phyloP scores from a whole-genome alignment of 2,329 filamentous ascomycete genomes.

The Drechslera avenae region DNA sequence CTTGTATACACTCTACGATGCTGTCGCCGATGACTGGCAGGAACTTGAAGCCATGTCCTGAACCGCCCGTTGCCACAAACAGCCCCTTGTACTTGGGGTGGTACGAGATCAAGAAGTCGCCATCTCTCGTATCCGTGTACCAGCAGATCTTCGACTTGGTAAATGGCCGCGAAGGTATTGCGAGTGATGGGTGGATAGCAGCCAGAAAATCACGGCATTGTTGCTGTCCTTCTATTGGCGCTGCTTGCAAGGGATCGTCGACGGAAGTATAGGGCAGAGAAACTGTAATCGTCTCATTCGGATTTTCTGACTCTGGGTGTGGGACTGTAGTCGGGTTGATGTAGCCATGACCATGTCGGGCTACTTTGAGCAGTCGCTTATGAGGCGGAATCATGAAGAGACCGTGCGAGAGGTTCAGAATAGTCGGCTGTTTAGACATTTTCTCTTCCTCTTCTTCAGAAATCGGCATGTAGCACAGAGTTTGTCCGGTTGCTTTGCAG shows the following conservation, averaged over 20 bases:
- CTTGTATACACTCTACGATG: slow-evolving; percentile 58
- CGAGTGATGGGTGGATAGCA: slow-evolving; percentile 36
- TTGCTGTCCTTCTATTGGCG: slow-evolving; percentile 42
- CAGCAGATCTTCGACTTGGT: slow-evolving; percentile 58
- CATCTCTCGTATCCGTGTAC: slow-evolving; percentile 63
- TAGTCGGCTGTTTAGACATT: slow-evolving; percentile 70
- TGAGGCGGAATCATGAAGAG: slow-evolving; percentile 76
- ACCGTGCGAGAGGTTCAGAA: slow-evolving; percentile 72
- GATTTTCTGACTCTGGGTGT: slow-evolving; percentile 51
- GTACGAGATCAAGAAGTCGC: slow-evolving; percentile 61
- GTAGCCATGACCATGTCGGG: slow-evolving; percentile 58
- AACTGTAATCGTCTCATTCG: slow-evolving; percentile 48
- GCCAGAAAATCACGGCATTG: slow-evolving; percentile 41
- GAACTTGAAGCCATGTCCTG: slow-evolving; percentile 68
- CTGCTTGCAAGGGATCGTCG: slow-evolving; percentile 52
- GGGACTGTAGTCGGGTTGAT: slow-evolving; percentile 54
- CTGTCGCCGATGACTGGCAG: slow-evolving; percentile 62
- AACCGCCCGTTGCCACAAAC: slow-evolving; percentile 65
- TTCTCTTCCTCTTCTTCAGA: slow-evolving; percentile 70
- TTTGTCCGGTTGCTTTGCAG: slow-evolving; percentile 80
- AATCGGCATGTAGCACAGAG: slow-evolving; percentile 76
- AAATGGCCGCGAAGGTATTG: slow-evolving; percentile 49
- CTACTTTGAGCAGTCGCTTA: slow-evolving; percentile 53
- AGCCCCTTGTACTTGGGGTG: slow-evolving; percentile 58
- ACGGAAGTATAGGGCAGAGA: slow-evolving; percentile 59